These are phyloP conservation scores for Populus nigra DNA, from an alignment of 345 rosid species.

Conservation along the genomic window DNA sequence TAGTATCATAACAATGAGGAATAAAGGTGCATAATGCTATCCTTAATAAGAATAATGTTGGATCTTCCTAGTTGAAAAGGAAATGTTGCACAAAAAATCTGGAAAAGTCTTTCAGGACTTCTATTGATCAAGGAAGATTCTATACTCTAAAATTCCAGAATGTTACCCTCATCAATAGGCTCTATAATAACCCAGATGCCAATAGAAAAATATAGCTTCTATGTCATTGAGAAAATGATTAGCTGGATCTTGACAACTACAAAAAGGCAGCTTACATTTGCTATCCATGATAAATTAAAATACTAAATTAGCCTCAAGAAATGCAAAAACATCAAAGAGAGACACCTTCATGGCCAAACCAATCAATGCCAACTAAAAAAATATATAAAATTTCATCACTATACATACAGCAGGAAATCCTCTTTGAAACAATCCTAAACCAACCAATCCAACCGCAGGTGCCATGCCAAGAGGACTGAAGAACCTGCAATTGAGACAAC, in stretches of 20 bases:
- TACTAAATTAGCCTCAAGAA: not conserved
- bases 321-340: not conserved
- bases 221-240: not conserved
- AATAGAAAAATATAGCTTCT: not conserved
- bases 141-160: not conserved
- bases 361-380: not conserved
- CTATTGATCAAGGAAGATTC: not conserved
- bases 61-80: no score
- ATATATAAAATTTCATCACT: not conserved
- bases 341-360: not conserved
- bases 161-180: not conserved
- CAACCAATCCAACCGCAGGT: conserved; percentile 37
- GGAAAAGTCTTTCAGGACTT: no score
- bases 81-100: no score
- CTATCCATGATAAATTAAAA: not conserved
- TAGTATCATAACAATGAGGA: not conserved
- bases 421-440: conserved; percentile 30
- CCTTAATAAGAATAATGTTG: not conserved
- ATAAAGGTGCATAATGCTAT: not conserved
- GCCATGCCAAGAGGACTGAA: conserved; percentile 40
- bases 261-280: not conserved
- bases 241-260: not conserved
- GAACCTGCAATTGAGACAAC: conserved; percentile 19
- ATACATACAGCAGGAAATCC: conserved; percentile 32
- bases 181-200: not conserved